Percentiles rank a stretch among this genome's conserved stretches.
Evolutionary conservation across 495 filamentous ascomycete genomes (phyloP).

Genomic region (Aspergillus leporis): DNA sequence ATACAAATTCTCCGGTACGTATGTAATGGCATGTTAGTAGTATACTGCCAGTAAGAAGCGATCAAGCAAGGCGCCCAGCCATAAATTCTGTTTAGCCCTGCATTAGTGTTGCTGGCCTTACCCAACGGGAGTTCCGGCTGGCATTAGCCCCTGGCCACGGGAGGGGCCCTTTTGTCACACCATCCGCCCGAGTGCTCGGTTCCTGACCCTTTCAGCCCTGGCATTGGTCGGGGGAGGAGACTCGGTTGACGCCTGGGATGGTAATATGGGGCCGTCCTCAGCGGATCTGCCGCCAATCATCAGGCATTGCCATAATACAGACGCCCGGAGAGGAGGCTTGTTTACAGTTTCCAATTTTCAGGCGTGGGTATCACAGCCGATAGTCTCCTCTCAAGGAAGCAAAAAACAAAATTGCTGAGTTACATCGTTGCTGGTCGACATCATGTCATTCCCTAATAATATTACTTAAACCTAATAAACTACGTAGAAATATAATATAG

Average conservation of each 20-base stretch:
- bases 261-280: not conserved
- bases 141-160: not conserved
- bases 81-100: not conserved
- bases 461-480: not conserved
- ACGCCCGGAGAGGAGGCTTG: not conserved
- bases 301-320: not conserved
- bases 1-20: not conserved
- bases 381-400: not conserved
- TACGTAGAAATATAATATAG: not conserved
- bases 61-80: conserved; percentile 1
- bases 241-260: conserved; percentile 1
- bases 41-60: not conserved
- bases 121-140: not conserved
- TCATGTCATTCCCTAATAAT: not conserved
- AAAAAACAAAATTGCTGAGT: conserved; percentile 1
- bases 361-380: conserved; percentile 1
- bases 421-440: not conserved
- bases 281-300: conserved; percentile 21
- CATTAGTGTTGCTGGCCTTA: not conserved
- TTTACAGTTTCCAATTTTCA: not conserved
- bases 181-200: conserved; percentile 17
- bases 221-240: conserved; percentile 12
- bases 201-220: conserved; percentile 7
- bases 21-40: not conserved
- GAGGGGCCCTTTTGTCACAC: conserved; percentile 12